A percentile compares a stretch with the other conserved stretches of the same genome.
phyloP scores from a whole-genome alignment of 179 eudicot genomes.

The Heliamphora ciliata region DNA sequence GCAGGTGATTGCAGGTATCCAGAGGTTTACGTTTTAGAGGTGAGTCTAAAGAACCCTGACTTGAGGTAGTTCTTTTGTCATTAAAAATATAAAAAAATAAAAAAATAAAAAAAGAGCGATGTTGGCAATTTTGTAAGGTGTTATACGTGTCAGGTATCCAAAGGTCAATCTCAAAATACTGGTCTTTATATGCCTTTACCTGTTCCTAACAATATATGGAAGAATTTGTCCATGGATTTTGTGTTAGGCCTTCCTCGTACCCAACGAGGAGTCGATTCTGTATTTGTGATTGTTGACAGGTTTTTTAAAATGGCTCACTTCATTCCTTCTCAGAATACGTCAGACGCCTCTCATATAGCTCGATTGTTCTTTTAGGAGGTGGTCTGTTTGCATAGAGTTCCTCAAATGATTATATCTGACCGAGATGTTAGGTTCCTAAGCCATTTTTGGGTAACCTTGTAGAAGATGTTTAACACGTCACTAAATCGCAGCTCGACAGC shows the following conservation, averaged over 20 bases:
- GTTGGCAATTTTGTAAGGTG: conserved; percentile 12
- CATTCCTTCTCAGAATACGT: too few relatives aligned
- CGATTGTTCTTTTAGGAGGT: too few relatives aligned
- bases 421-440: not conserved
- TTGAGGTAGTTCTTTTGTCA: too few relatives aligned
- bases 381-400: too few relatives aligned
- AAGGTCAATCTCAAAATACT: conserved; percentile 4
- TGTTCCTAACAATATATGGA: conserved; percentile 13
- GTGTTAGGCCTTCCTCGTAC: conserved; percentile 16
- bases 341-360: too few relatives aligned
- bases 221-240: conserved; percentile 16
- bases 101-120: not conserved
- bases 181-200: conserved; percentile 15
- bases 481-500: too few relatives aligned
- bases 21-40: too few relatives aligned
- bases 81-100: too few relatives aligned
- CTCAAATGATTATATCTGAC: not conserved
- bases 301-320: too few relatives aligned
- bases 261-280: not conserved
- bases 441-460: not conserved
- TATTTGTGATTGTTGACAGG: too few relatives aligned
- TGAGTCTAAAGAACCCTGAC: too few relatives aligned
- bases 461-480: not conserved
- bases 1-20: too few relatives aligned
- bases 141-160: conserved; percentile 1